Base-by-base conservation (phyloP, 495 filamentous ascomycete genomes). In the Podospora tetraspora region DNA sequence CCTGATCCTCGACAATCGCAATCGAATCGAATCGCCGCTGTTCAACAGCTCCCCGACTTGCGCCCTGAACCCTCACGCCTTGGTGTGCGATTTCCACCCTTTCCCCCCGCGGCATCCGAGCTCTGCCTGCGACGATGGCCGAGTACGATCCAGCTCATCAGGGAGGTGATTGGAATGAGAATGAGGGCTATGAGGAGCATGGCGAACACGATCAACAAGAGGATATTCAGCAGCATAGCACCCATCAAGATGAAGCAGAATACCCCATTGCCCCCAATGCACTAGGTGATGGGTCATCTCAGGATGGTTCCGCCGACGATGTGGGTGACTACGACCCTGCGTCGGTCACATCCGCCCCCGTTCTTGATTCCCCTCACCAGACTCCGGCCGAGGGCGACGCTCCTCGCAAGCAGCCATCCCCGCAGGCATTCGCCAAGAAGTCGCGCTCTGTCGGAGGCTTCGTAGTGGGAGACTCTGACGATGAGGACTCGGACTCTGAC, bases 401-500 rank as follows among this genome's bases (percentile, higher is more conserved):
- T 56, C 68, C 72, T 62, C 71, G 70, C 59, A 73, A 76, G 63
- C 75, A 76, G 63, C 75, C 77, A 43, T 77, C 77, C 52, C 75
- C 79, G 72, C 74, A 76, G 64, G 70, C 73, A 52, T 78, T 74
- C 7, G 65, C 76, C 0, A 80, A 82, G 73, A 90, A 89, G 80
- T 84, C 89, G 66, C 88, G 87, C 77, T 92, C 86, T 56, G 88
- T 88, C 70, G 91, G 90, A 72, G 92, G 92, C 69, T 94, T 94
- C 84, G 83, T 92, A 75, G 87, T 89, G 71, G 91, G 91, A 80
- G 90, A 92, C 74, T 88, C 87, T 59, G 88, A 88, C 73, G 77
- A 78, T n/a, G 80, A 82, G 66, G 77, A 52, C 43, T 52, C 43
- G 6, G 43, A 52, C 43, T 52, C 43, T 8, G 43, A 52, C 43